Percentiles rank a stretch among this genome's conserved stretches.
These are phyloP conservation scores for Pyronema domesticum DNA, from an alignment of 495 filamentous ascomycete species.

Conservation along the genomic window DNA sequence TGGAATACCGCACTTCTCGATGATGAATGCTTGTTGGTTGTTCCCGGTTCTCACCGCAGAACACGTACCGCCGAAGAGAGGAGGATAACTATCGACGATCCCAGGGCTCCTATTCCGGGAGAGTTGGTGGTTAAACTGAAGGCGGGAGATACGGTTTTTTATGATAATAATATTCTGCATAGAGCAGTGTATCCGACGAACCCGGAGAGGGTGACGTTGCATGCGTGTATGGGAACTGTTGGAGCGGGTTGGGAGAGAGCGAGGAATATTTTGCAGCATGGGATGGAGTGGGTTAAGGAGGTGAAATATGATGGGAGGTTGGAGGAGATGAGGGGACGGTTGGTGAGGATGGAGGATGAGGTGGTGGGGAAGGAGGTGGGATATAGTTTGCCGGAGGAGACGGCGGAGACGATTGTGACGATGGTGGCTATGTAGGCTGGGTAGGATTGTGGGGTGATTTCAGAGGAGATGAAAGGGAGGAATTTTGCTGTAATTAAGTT, in stretches of 20 bases:
- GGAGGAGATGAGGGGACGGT: conserved; percentile 35
- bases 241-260: conserved; percentile 35
- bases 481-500: too few species aligned
- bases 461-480: too few species aligned
- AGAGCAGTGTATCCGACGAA: conserved; percentile 48
- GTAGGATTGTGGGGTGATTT: too few species aligned
- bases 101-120: conserved; percentile 31
- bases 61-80: conserved; percentile 49
- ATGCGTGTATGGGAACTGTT: conserved; percentile 59
- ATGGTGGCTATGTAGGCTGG: too few species aligned
- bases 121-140: conserved; percentile 44
- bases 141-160: conserved; percentile 64
- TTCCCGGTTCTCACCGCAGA: conserved; percentile 52
- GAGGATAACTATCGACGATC: conserved; percentile 39
- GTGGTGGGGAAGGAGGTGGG: not conserved
- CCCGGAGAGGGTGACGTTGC: conserved; percentile 56
- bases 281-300: conserved; percentile 49
- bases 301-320: conserved; percentile 37
- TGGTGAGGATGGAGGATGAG: conserved; percentile 33
- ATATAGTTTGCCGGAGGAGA: conserved; percentile 24
- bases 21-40: conserved; percentile 47
- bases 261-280: conserved; percentile 74
- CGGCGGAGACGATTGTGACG: too few species aligned
- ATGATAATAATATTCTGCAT: conserved; percentile 77
- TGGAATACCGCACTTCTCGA: conserved; percentile 60